phyloP scores from a whole-genome alignment of 805 yeast species.

The Schwanniomyces sp. region DNA sequence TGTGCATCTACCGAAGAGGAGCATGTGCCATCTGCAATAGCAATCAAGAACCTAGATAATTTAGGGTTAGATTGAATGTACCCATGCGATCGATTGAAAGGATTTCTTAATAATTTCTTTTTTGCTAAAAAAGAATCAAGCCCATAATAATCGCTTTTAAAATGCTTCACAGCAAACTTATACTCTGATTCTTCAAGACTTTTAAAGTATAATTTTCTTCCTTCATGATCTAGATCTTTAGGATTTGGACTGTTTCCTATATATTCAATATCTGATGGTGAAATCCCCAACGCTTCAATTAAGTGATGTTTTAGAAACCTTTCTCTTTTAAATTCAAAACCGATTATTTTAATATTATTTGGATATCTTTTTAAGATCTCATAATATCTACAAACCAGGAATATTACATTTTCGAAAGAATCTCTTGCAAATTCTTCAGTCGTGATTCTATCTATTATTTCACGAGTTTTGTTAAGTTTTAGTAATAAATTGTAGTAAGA shows the following conservation, averaged over 20 bases:
- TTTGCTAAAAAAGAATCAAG: conserved; percentile 37
- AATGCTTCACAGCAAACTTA: conserved; percentile 52
- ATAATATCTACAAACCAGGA: conserved; percentile 54
- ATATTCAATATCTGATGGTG: conserved; percentile 40
- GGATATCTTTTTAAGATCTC: conserved; percentile 54
- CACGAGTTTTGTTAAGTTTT: conserved; percentile 17
- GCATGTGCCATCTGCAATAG: conserved; percentile 7
- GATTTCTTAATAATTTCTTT: conserved; percentile 59
- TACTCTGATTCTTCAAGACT: conserved; percentile 51
- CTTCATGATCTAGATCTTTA: conserved; percentile 15
- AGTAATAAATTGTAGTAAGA: conserved; percentile 53
- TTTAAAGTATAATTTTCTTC: conserved; percentile 40
- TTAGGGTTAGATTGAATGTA: conserved; percentile 29
- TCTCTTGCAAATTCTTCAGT: conserved; percentile 77
- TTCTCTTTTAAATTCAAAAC: conserved; percentile 69
- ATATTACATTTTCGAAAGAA: conserved; percentile 74
- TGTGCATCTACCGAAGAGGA: conserved; percentile 7
- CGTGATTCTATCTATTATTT: conserved; percentile 27
- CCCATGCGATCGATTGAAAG: conserved; percentile 44
- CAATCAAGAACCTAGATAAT: conserved; percentile 14
- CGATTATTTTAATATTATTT: conserved; percentile 52
- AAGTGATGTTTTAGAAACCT: conserved; percentile 61
- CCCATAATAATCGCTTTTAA: conserved; percentile 60
- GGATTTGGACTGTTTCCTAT: conserved; percentile 61
- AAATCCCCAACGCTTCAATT: conserved; percentile 44